phyloP scores from a whole-genome alignment of 441 rosid genomes.

The Omphalea diandra region DNA sequence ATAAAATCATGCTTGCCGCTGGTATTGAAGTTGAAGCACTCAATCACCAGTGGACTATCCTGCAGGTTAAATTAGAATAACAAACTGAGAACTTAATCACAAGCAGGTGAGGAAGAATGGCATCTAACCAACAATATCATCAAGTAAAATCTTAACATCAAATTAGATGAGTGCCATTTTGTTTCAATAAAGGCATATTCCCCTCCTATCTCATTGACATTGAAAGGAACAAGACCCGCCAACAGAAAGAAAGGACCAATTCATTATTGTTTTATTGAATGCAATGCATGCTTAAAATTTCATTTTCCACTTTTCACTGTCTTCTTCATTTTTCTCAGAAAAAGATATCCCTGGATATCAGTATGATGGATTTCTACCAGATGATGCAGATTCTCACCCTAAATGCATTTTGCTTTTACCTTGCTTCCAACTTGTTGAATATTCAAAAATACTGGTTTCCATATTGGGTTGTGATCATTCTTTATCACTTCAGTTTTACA shows the following conservation, averaged over 20 bases:
- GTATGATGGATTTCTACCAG: conserved; percentile 12
- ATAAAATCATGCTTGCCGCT: conserved; percentile 82
- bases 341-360: neutral
- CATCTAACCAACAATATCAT: neutral
- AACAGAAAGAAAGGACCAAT: conserved; percentile 3
- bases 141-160: conserved; percentile 7
- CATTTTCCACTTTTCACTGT: neutral
- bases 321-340: neutral
- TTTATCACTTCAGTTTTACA: conserved; percentile 86
- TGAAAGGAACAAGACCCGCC: neutral
- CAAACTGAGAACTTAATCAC: neutral
- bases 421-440: conserved; percentile 92
- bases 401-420: conserved; percentile 39
- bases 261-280: neutral
- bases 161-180: neutral
- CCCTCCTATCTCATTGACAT: neutral
- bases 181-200: neutral
- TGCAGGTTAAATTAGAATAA: conserved; percentile 41
- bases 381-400: conserved; percentile 8
- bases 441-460: conserved; percentile 81
- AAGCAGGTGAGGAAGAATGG: neutral
- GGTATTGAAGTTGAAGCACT: conserved; percentile 83
- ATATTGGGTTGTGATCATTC: conserved; percentile 66
- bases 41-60: conserved; percentile 79
- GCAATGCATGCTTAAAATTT: neutral